Evolutionary conservation across 2,329 filamentous ascomycete species (phyloP).

Genomic region (Botrytis deweyae): DNA sequence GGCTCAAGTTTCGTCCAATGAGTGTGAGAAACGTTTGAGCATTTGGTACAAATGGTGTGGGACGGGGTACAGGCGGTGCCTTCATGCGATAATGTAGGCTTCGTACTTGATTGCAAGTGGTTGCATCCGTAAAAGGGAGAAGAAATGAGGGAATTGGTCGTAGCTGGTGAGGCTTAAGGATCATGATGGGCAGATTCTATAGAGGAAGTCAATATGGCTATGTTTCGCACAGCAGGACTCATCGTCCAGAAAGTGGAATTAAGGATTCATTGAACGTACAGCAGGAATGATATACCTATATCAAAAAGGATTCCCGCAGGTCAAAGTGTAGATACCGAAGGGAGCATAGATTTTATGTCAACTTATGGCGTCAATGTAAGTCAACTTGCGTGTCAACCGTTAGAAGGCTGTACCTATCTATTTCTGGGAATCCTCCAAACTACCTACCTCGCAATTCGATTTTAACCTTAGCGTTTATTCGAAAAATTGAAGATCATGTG

Average conservation of each 20-base stretch:
- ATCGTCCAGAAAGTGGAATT: background rate
- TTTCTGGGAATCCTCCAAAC: background rate
- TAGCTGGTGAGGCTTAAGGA: conserved; percentile 32
- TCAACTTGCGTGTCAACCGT: background rate
- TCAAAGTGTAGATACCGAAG: conserved; percentile 8
- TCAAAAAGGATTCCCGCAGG: background rate
- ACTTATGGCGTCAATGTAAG: background rate
- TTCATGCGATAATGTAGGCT: conserved; percentile 43
- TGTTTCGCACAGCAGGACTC: background rate
- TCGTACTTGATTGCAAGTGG: conserved; percentile 37
- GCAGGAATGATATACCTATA: background rate
- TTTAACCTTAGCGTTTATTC: conserved; percentile 8
- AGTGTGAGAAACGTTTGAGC: conserved; percentile 81
- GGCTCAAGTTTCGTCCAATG: conserved; percentile 82
- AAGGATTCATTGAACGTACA: background rate
- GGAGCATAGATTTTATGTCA: background rate
- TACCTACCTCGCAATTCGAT: conserved; percentile 1
- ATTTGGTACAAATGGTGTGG: conserved; percentile 85
- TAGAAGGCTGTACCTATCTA: conserved; percentile 1
- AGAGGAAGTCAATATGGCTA: conserved; percentile 16
- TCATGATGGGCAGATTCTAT: conserved; percentile 31
- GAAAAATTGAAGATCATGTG: background rate
- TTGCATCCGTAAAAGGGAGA: conserved; percentile 38
- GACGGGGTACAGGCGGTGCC: conserved; percentile 55
- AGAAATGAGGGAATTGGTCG: conserved; percentile 38